phyloP scores from a whole-genome alignment of 805 yeast genomes.

The Candida ovalis region DNA sequence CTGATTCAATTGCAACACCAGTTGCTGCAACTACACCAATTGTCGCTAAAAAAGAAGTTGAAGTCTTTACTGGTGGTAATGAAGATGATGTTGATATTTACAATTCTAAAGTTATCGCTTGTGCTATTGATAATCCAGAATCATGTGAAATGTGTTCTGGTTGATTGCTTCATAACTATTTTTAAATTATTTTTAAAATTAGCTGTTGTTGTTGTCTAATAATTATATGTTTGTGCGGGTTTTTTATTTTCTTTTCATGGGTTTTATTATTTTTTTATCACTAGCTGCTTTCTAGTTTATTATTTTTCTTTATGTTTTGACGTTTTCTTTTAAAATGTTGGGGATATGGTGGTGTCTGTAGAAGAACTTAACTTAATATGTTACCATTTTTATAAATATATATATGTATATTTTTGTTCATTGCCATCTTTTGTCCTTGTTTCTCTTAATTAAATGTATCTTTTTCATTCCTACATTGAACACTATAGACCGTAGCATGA shows the following conservation, averaged over 20 bases:
- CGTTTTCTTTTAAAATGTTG: background rate
- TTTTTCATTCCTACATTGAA: background rate
- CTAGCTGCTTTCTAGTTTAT: too few relatives aligned
- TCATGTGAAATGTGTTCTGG: conserved; percentile 99
- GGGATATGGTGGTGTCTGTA: background rate
- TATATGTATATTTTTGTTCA: too few relatives aligned
- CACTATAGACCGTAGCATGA: too few relatives aligned
- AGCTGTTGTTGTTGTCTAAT: too few relatives aligned
- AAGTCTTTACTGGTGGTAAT: conserved; percentile 17
- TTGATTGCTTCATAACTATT: conserved; percentile 33
- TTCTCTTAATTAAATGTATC: background rate
- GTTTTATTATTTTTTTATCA: background rate
- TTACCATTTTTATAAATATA: too few relatives aligned
- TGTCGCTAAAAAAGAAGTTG: conserved; percentile 12
- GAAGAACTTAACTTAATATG: background rate
- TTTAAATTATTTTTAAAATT: background rate
- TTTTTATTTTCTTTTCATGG: background rate
- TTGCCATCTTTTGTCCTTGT: background rate
- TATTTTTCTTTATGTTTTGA: background rate
- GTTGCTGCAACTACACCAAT: conserved; percentile 9
- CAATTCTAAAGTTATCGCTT: conserved; percentile 91
- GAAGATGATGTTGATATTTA: conserved; percentile 61
- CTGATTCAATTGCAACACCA: conserved; percentile 6
- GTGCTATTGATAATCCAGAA: conserved; percentile 96
- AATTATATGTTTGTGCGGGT: background rate